Evolutionary conservation across 495 filamentous ascomycete species (phyloP), one percentile per base, ranked within the genome.

Genomic region (Lophiostoma macrostomum): DNA sequence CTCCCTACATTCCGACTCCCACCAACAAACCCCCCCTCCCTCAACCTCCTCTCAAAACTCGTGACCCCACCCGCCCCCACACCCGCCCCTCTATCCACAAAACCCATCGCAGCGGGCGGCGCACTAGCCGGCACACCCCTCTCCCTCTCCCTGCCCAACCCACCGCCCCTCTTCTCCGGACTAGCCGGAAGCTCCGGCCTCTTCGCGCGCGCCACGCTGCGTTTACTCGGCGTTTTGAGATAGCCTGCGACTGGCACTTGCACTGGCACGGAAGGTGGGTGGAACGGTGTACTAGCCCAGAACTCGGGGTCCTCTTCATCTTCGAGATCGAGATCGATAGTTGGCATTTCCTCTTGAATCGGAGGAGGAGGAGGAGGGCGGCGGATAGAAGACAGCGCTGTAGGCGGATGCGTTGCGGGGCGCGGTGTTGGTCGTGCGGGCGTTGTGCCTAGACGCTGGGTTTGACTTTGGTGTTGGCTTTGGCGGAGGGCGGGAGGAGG

Each of bases 11-110:
- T 39, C 14, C 20, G 32, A 3, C 43, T 31, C 41, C 32, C 30
- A 23, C 13, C 16, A 23, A 23, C 42, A 40, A 50, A 55, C 36
- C 57, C 61, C 13, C 50, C 40, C 22, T 62, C 62, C 48, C 63
- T 53, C 49, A 71, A 48, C 34, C 65, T 69, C 14, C 60, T 34
- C 50, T 63, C 65, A 55, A 72, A 72, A 30, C 67, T 64, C 39
- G 64, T 70, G 29, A 72, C 56, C 2, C 31, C 43, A 5, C 24
- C 31, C 12, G 1, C 31, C 19, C 31, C 30, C 8, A 22, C 42
- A 13, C 31, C 38, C 23, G 18, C 16, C 27, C 30, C 53, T 18
- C 5, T 25, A 37, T 25, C 44, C 30, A n/a, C 41, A 22, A 5
- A 16, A 8, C 22, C 47, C 20, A 36, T 22, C n/a, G 46, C 18